A percentile compares a stretch with the other conserved stretches of the same genome.
Evolutionary conservation across 2,329 filamentous ascomycete genomes (phyloP).

Genomic region (Trichoderma sp.): DNA sequence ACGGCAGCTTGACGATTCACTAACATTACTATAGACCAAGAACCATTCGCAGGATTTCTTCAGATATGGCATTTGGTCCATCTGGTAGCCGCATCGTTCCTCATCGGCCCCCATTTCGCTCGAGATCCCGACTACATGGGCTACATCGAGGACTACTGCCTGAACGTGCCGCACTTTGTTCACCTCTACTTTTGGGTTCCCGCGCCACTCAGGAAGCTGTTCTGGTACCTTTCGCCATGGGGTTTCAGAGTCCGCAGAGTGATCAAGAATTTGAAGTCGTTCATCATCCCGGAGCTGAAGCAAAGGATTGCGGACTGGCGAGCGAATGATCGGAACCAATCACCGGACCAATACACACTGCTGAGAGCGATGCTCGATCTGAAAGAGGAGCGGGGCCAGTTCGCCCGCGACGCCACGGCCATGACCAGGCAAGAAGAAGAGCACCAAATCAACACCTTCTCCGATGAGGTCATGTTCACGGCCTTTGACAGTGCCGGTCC

Average conservation of each 20-base stretch:
- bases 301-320: conserved; percentile 1
- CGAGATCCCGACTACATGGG: conserved; percentile 10
- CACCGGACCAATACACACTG: conserved; percentile 2
- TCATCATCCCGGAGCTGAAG: conserved; percentile 21
- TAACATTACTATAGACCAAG: background rate
- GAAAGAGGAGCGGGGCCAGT: conserved; percentile 22
- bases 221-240: conserved; percentile 21
- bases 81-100: conserved; percentile 1
- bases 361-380: conserved; percentile 25
- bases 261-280: conserved; percentile 11
- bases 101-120: conserved; percentile 18
- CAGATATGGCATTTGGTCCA: conserved; percentile 23
- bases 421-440: conserved; percentile 12
- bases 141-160: conserved; percentile 24
- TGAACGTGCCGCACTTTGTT: conserved; percentile 24
- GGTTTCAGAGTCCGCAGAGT: conserved; percentile 10
- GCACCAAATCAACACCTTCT: conserved; percentile 18
- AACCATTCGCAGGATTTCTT: conserved; percentile 17
- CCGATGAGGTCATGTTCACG: conserved; percentile 23
- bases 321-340: background rate
- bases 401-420: conserved; percentile 7
- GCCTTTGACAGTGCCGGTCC: conserved; percentile 26
- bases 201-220: conserved; percentile 6
- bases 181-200: conserved; percentile 23
- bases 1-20: background rate